phyloP scores from a whole-genome alignment of 345 rosid species.

The Lepidium africanum region DNA sequence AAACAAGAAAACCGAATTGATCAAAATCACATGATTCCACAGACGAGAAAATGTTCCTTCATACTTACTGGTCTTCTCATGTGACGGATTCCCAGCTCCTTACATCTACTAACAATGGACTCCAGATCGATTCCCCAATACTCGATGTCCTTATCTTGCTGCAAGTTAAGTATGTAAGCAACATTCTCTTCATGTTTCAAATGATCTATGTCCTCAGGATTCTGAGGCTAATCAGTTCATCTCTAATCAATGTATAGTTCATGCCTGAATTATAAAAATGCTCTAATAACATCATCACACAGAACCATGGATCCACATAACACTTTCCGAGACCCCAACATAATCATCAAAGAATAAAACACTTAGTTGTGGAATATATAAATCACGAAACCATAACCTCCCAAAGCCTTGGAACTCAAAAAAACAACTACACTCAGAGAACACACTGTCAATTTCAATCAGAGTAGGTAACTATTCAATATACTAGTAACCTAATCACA shows the following conservation, averaged over 20 bases:
- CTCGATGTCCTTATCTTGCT: conserved; percentile 76
- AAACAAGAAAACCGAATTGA: not conserved
- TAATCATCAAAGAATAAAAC: not conserved
- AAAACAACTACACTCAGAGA: not conserved
- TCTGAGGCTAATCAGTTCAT: conserved; percentile 77
- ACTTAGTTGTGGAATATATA: too few relatives aligned
- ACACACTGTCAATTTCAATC: not conserved
- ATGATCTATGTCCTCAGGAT: conserved; percentile 74
- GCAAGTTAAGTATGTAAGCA: conserved; percentile 84
- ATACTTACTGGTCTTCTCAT: conserved; percentile 83
- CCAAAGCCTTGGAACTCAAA: not conserved
- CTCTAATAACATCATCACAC: not conserved
- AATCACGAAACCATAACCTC: too few relatives aligned
- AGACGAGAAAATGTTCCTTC: conserved; percentile 31
- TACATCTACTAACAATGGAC: conserved; percentile 46
- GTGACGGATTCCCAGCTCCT: conserved; percentile 57
- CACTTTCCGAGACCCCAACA: not conserved
- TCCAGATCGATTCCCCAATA: conserved; percentile 71
- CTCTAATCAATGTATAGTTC: conserved; percentile 79
- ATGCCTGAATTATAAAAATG: conserved; percentile 46
- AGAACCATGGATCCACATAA: not conserved
- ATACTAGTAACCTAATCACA: not conserved
- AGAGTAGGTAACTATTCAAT: not conserved
- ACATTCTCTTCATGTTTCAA: conserved; percentile 64
- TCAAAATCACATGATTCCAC: not conserved